These are phyloP conservation scores for Amanita pallidorosea DNA, from an alignment of 768 basidiomycete genomes.

Conservation along the genomic window DNA sequence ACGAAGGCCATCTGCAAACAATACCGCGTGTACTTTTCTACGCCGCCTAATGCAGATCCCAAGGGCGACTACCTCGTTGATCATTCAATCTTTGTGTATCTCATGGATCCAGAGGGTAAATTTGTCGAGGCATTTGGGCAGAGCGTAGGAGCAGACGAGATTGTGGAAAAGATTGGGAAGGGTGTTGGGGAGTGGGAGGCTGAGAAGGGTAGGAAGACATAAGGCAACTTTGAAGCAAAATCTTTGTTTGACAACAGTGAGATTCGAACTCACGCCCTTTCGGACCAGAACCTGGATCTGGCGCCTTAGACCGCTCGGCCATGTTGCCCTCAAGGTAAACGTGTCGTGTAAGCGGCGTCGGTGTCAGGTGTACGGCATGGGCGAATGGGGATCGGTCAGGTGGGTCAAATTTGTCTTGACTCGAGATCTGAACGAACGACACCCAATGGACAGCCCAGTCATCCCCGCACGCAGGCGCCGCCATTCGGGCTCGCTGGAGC, in stretches of 20 bases:
- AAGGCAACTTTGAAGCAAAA: neutral
- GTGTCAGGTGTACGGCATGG: no score
- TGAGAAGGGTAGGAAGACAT: slow-evolving; percentile 18
- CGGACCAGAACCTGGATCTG: slow-evolving; percentile 38
- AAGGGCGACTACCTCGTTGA: slow-evolving; percentile 96
- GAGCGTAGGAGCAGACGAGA: slow-evolving; percentile 55
- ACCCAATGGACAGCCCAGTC: slow-evolving; percentile 2
- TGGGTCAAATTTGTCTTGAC: no score
- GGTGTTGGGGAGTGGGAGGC: slow-evolving; percentile 32
- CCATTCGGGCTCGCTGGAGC: slow-evolving; percentile 47
- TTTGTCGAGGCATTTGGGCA: slow-evolving; percentile 98
- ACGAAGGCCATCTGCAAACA: slow-evolving; percentile 88
- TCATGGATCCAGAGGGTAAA: slow-evolving; percentile 91
- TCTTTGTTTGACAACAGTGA: slow-evolving; percentile 18
- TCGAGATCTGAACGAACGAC: neutral
- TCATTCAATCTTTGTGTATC: slow-evolving; percentile 93
- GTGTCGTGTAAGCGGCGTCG: no score
- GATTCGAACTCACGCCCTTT: slow-evolving; percentile 28
- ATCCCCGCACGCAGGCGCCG: slow-evolving; percentile 45
- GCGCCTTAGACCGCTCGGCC: slow-evolving; percentile 55
- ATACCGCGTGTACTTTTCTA: slow-evolving; percentile 98
- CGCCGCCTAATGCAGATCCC: slow-evolving; percentile 77
- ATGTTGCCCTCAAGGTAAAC: slow-evolving; percentile 18
- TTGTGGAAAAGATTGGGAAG: slow-evolving; percentile 50
- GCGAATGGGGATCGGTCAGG: no score